These are phyloP conservation scores for Hypoxylon crocopeplum DNA, from an alignment of 495 filamentous ascomycete species.

Conservation along the genomic window DNA sequence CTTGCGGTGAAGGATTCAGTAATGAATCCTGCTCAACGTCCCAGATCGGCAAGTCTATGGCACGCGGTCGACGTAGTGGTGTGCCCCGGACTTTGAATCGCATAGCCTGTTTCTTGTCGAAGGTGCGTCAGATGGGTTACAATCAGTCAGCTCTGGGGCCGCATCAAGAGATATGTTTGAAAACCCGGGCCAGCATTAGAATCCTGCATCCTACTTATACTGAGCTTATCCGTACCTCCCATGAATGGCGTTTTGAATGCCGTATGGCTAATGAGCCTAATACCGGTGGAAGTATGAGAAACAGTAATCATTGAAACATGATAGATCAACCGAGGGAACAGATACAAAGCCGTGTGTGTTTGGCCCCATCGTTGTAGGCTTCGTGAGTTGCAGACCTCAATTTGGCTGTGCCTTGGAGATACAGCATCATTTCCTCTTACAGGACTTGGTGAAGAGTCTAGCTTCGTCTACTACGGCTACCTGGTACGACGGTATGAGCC, in stretches of 20 bases:
- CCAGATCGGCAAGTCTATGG: slow-evolving; percentile 17
- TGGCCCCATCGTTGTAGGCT: neutral
- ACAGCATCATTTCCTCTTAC: slow-evolving; percentile 3
- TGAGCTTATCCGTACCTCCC: slow-evolving; percentile 7
- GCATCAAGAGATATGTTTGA: slow-evolving; percentile 18
- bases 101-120: slow-evolving; percentile 6
- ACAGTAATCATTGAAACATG: too few species aligned
- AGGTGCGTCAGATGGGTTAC: slow-evolving; percentile 22
- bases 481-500: too few species aligned
- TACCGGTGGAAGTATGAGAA: too few species aligned
- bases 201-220: slow-evolving; percentile 24
- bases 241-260: too few species aligned
- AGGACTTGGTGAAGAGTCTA: neutral
- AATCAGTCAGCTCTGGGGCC: slow-evolving; percentile 20
- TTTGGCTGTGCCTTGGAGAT: slow-evolving; percentile 9
- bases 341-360: too few species aligned
- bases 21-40: slow-evolving; percentile 17
- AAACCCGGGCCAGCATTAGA: slow-evolving; percentile 14
- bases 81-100: slow-evolving; percentile 17
- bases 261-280: too few species aligned
- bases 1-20: slow-evolving; percentile 31
- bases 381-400: neutral
- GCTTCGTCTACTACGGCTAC: too few species aligned
- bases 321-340: too few species aligned
- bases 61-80: slow-evolving; percentile 11